Evolutionary conservation across 306 rosid genomes (phyloP), one percentile per base, ranked within the genome.

Genomic region (Vigna nakashimae): DNA sequence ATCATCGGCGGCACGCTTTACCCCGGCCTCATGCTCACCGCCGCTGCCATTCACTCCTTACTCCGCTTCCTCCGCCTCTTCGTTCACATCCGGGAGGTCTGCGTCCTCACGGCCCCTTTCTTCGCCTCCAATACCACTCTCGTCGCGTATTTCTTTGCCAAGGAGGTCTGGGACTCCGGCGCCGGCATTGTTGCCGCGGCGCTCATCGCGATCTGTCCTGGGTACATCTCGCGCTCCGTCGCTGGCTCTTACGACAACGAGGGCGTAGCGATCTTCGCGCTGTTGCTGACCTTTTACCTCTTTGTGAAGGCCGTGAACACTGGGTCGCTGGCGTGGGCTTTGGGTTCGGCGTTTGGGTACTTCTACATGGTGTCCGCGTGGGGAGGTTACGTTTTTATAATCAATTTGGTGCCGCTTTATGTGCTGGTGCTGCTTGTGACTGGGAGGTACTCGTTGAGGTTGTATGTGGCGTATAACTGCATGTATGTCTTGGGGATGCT

Each of bases 321-420:
- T 0, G 99, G 99, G 7, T 91, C 97, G 2, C 83, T 96, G 5
- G 91, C 99, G n/a, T 96, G 99, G 99, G 67, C 99, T 1, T 34
- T 92, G 78, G 98, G 82, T 9, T 91, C 99, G 12, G 99, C 99
- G 38, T 96, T 96, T 60, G 99, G 97, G 9, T 96, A 96, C 71
- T 96, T 96, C 26, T 96, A 96, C 55, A 96, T 96, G 99, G 99
- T 96, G 75, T 96, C 99, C 0, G 99, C 99, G 2, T 96, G 99
- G 99, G 99, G 99, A 69, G 99, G 99, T 69, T 96, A 96, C 42
- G 97, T 96, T 13, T 96, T 96, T 38, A 92, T 92, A 0, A 95
- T 92, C 58, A 95, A 95, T 76, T 75, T 92, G 86, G 84, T 95
- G 43, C 98, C 98, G 3, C 92, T 95, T 40, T 95, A 95, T 69